Conservation (phyloP, 148 eudicot species). For the Rhododendron ferrugineum region DNA sequence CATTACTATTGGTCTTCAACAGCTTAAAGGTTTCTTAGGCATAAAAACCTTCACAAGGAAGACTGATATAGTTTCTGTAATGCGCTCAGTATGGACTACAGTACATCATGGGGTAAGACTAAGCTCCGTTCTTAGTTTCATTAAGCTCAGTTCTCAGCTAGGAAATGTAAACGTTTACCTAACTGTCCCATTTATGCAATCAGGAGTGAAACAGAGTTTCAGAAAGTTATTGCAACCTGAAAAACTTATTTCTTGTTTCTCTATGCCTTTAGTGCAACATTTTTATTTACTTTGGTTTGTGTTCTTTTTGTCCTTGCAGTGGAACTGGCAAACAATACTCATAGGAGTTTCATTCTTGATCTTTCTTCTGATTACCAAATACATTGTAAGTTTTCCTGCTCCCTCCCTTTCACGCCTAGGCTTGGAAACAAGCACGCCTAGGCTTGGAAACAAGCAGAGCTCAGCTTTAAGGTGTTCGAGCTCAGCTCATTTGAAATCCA, state of each 20-base stretch:
- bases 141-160: background rate
- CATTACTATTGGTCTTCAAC: conserved; percentile 79
- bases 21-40: conserved; percentile 86
- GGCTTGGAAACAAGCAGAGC: background rate
- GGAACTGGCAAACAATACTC: conserved; percentile 81
- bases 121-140: background rate
- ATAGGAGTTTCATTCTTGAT: conserved; percentile 71
- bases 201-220: background rate
- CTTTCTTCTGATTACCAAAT: conserved; percentile 59
- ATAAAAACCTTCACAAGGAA: conserved; percentile 64
- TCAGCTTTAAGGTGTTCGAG: background rate
- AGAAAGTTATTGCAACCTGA: too few relatives aligned
- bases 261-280: background rate
- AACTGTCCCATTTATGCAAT: background rate
- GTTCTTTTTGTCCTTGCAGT: conserved; percentile 31
- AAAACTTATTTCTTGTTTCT: background rate
- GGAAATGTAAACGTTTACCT: background rate
- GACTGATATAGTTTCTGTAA: conserved; percentile 66
- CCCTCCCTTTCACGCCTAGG: background rate
- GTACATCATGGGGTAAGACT: conserved; percentile 59
- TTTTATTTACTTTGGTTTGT: background rate
- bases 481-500: background rate
- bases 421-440: background rate
- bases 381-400: conserved; percentile 44
- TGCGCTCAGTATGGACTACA: conserved; percentile 49